phyloP scores from a whole-genome alignment of 2,329 filamentous ascomycete species.

The Diaporthe capsici region DNA sequence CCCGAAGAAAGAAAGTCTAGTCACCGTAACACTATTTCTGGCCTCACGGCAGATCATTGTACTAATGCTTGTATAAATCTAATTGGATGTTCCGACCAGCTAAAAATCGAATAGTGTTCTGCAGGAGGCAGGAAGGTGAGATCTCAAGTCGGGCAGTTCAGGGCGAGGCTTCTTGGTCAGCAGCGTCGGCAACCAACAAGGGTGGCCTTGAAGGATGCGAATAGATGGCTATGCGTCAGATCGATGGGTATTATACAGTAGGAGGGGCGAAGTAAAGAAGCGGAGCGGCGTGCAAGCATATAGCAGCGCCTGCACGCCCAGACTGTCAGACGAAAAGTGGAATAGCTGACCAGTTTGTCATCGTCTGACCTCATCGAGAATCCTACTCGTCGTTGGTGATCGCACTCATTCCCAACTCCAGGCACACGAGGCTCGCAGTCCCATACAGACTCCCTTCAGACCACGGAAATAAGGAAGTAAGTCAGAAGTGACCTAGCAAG shows the following conservation, averaged over 20 bases:
- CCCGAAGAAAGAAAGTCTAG: too few relatives aligned
- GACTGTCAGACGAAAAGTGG: slow-evolving; percentile 1
- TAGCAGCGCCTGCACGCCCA: not conserved
- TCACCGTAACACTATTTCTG: too few relatives aligned
- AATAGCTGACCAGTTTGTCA: not conserved
- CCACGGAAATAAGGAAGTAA: too few relatives aligned
- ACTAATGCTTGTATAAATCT: too few relatives aligned
- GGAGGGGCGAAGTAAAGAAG: not conserved
- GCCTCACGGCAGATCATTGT: too few relatives aligned
- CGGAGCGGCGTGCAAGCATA: not conserved
- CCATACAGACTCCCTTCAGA: too few relatives aligned
- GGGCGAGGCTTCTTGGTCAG: not conserved
- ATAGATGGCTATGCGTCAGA: not conserved
- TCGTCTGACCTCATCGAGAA: not conserved
- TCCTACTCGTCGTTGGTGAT: not conserved
- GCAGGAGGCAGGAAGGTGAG: too few relatives aligned
- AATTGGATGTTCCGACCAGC: too few relatives aligned
- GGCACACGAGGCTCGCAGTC: not conserved
- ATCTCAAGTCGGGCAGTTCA: not conserved
- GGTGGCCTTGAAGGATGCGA: not conserved
- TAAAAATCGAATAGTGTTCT: too few relatives aligned
- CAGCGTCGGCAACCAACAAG: not conserved
- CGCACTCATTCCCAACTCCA: not conserved
- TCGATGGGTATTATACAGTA: not conserved
- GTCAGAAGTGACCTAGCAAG: not conserved